Evolutionary conservation across 352 stramenopile species (phyloP).

Genomic region (Phytophthora syringae): DNA sequence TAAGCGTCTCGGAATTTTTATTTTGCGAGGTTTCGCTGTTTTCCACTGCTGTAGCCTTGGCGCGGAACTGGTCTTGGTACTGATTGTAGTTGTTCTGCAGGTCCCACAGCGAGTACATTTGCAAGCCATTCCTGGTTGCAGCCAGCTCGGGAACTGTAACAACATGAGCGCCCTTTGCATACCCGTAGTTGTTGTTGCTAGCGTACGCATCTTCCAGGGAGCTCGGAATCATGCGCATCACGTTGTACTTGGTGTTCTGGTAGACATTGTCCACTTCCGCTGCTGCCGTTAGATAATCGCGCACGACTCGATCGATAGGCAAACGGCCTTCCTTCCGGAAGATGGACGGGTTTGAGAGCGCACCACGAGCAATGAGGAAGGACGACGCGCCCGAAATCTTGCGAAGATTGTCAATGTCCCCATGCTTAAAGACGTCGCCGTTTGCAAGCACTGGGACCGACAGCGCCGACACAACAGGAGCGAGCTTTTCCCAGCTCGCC

Average conservation of each 20-base stretch:
- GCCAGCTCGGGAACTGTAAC: constrained; percentile 69
- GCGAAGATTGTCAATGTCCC: constrained; percentile 70
- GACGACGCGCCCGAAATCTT: constrained; percentile 69
- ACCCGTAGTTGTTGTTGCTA: constrained; percentile 36
- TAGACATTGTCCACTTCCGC: constrained; percentile 89
- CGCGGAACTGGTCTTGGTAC: constrained; percentile 58
- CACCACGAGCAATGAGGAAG: constrained; percentile 86
- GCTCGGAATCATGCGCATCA: constrained; percentile 82
- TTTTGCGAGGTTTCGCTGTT: constrained; percentile 10
- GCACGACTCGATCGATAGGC: constrained; percentile 62
- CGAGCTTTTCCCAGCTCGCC: constrained; percentile 76
- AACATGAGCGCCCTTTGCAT: constrained; percentile 19
- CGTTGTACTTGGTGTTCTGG: constrained; percentile 93
- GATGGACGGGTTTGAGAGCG: constrained; percentile 84
- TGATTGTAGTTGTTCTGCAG: constrained; percentile 63
- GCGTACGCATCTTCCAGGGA: constrained; percentile 57
- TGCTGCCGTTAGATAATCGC: constrained; percentile 73
- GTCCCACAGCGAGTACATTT: constrained; percentile 84
- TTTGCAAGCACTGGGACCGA: constrained; percentile 88
- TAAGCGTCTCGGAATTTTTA: constrained; percentile 25
- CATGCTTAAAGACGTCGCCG: constrained; percentile 85
- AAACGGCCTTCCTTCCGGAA: constrained; percentile 77
- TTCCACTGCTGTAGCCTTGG: constrained; percentile 45
- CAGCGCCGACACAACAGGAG: constrained; percentile 71
- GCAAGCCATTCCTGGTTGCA: constrained; percentile 60